A percentile compares a stretch with the other conserved stretches of the same genome.
These are phyloP conservation scores for Steccherinum ochraceum DNA, from an alignment of 768 basidiomycete genomes.

Conservation along the genomic window DNA sequence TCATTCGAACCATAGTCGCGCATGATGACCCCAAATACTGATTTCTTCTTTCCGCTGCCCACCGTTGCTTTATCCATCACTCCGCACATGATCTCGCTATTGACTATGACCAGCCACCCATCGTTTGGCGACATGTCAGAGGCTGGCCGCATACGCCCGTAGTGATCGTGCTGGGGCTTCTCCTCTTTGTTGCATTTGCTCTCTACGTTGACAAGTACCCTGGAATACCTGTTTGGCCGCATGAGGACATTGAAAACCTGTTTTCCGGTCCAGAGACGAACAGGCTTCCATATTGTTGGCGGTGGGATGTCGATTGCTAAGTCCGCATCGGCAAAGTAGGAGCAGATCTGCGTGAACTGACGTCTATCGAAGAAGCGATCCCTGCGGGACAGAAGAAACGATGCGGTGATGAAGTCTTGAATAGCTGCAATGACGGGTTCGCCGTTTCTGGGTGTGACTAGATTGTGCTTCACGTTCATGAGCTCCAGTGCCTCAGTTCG, in stretches of 20 bases:
- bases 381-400: slow-evolving; percentile 88
- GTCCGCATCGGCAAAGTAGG: slow-evolving; percentile 87
- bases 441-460: slow-evolving; percentile 96
- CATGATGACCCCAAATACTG: slow-evolving; percentile 96
- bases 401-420: slow-evolving; percentile 99
- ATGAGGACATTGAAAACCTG: slow-evolving; percentile 98
- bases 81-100: slow-evolving; percentile 99
- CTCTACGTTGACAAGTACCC: slow-evolving; percentile 91
- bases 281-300: slow-evolving; percentile 90
- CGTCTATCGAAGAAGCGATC: slow-evolving; percentile 91
- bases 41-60: slow-evolving; percentile 98
- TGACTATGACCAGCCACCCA: slow-evolving; percentile 94
- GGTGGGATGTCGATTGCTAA: slow-evolving; percentile 94
- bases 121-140: slow-evolving; percentile 94
- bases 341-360: slow-evolving; percentile 95
- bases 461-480: slow-evolving; percentile 95
- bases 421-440: slow-evolving; percentile 99
- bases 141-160: slow-evolving; percentile 59
- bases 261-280: slow-evolving; percentile 94
- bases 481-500: slow-evolving; percentile 94
- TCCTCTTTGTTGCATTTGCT: slow-evolving; percentile 90
- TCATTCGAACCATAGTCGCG: slow-evolving; percentile 94
- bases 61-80: slow-evolving; percentile 98
- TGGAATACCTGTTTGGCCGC: slow-evolving; percentile 81
- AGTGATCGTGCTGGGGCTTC: slow-evolving; percentile 58